These are phyloP conservation scores for Rhizophagus clarus DNA, from an alignment of 192 early-diverging fungal genomes.

Conservation along the genomic window DNA sequence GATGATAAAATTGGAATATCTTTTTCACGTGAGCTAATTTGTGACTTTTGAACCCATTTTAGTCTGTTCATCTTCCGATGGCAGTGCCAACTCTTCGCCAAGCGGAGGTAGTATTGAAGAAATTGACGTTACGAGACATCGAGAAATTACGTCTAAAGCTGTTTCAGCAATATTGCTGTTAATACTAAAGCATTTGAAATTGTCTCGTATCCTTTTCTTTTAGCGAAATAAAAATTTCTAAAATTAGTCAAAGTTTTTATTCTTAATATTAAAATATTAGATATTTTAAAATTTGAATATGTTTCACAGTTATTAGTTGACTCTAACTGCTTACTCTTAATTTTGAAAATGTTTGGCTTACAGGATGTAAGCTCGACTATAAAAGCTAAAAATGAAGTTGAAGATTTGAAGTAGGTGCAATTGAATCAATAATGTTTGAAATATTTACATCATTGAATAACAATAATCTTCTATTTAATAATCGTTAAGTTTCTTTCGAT, in stretches of 20 bases:
- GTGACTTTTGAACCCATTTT: background rate
- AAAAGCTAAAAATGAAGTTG: slow-evolving; percentile 54
- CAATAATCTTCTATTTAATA: background rate
- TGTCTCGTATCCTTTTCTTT: slow-evolving; percentile 56
- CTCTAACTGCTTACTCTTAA: slow-evolving; percentile 78
- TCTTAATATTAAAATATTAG: slow-evolving; percentile 39
- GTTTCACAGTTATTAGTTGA: slow-evolving; percentile 78
- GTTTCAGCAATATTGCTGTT: slow-evolving; percentile 68
- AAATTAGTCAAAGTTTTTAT: background rate
- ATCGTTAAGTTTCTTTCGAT: slow-evolving; percentile 30
- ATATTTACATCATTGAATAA: background rate
- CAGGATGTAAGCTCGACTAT: slow-evolving; percentile 56
- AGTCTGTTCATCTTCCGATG: slow-evolving; percentile 14
- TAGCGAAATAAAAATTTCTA: background rate
- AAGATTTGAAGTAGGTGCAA: slow-evolving; percentile 49
- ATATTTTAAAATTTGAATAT: slow-evolving; percentile 77
- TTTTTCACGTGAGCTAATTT: background rate
- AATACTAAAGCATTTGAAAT: slow-evolving; percentile 68
- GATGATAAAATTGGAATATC: background rate
- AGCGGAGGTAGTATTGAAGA: slow-evolving; percentile 36
- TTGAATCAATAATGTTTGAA: background rate
- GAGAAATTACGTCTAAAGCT: slow-evolving; percentile 72
- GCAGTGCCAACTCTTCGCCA: slow-evolving; percentile 29
- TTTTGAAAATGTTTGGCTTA: slow-evolving; percentile 82
- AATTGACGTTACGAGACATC: slow-evolving; percentile 62